Conservation (phyloP, 225 moss, liverwort and hornwort genomes). For the Lunularia cruciata region DNA sequence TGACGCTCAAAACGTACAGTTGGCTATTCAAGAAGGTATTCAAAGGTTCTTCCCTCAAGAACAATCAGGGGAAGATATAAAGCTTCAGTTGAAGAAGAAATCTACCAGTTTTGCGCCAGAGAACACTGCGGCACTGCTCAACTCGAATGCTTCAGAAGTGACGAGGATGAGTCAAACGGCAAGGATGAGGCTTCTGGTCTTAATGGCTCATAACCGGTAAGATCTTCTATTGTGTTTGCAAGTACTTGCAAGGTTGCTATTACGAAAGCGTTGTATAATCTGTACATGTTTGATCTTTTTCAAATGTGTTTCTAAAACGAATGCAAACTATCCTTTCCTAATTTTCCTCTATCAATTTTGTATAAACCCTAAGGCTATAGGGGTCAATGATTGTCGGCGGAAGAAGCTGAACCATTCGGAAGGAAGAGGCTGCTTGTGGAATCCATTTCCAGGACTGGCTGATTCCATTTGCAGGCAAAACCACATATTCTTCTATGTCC, state of each 20-base stretch:
- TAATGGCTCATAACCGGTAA: constrained; percentile 64
- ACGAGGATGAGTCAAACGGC: constrained; percentile 41
- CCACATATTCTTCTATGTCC: neutral
- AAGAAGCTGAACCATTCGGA: neutral
- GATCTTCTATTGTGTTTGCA: constrained; percentile 28
- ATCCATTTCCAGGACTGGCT: constrained; percentile 12
- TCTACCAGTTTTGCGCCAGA: constrained; percentile 32
- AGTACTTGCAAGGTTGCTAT: neutral
- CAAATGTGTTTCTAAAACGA: neutral
- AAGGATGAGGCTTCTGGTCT: constrained; percentile 56
- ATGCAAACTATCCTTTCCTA: constrained; percentile 1
- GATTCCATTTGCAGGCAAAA: constrained; percentile 8
- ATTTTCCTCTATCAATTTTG: neutral
- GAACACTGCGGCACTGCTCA: constrained; percentile 25
- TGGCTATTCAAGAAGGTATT: constrained; percentile 33
- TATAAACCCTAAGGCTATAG: constrained; percentile 9
- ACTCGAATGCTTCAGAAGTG: constrained; percentile 25
- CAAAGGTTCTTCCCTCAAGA: constrained; percentile 24
- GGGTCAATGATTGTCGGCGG: constrained; percentile 7
- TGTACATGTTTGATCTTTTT: neutral
- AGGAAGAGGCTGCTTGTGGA: constrained; percentile 11
- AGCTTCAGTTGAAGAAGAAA: constrained; percentile 7
- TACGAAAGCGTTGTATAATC: neutral
- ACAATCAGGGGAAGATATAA: constrained; percentile 14
- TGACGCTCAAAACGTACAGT: constrained; percentile 21